A percentile compares a stretch with the other conserved stretches of the same genome.
Evolutionary conservation across 2,329 filamentous ascomycete genomes (phyloP).

Genomic region (Hypoxylon sp.): DNA sequence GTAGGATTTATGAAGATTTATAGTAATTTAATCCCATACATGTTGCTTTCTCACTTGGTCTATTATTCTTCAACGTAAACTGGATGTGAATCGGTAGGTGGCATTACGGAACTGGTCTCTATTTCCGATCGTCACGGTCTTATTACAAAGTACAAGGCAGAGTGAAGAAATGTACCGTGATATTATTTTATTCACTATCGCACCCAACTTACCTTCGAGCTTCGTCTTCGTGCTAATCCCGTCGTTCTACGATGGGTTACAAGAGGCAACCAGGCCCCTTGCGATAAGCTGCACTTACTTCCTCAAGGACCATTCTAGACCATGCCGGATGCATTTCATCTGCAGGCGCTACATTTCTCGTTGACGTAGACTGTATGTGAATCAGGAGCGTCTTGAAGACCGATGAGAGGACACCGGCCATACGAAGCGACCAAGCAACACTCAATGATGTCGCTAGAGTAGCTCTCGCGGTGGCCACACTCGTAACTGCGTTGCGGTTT

Average conservation of each 20-base stretch:
- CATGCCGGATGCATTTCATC: background rate
- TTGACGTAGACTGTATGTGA: constrained; percentile 6
- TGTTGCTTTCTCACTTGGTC: background rate
- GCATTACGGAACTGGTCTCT: background rate
- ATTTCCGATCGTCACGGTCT: background rate
- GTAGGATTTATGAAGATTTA: background rate
- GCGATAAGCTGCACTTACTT: constrained; percentile 23
- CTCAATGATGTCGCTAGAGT: constrained; percentile 26
- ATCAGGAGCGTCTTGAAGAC: constrained; percentile 19
- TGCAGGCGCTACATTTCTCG: constrained; percentile 17
- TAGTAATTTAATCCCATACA: background rate
- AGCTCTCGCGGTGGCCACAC: constrained; percentile 37
- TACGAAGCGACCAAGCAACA: constrained; percentile 28
- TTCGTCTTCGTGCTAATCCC: constrained; percentile 18
- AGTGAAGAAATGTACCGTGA: background rate
- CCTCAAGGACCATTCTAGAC: constrained; percentile 1
- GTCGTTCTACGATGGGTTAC: constrained; percentile 10
- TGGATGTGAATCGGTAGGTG: background rate
- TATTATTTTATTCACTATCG: background rate
- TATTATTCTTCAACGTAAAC: background rate
- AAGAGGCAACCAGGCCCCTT: constrained; percentile 8
- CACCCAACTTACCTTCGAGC: constrained; percentile 12
- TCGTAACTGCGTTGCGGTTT: constrained; percentile 32
- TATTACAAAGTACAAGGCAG: background rate
- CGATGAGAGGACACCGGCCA: constrained; percentile 29